Evolutionary conservation across 2,329 filamentous ascomycete genomes (phyloP).

Genomic region (Aspergillus amoenus): DNA sequence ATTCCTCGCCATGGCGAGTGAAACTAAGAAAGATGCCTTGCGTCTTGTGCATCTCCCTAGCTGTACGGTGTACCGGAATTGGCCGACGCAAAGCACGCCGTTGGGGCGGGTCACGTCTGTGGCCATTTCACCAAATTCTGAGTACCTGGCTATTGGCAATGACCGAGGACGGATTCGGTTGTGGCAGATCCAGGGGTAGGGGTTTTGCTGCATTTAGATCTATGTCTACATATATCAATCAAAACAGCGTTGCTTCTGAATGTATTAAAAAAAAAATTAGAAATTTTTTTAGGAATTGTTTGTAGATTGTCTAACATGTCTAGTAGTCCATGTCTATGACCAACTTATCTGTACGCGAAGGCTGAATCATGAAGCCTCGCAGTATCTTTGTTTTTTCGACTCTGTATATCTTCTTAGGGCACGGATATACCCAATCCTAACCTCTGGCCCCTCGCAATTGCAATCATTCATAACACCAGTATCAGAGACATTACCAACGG

Average conservation of each 20-base stretch:
- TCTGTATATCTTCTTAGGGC: not conserved
- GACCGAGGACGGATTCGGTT: slow-evolving; percentile 83
- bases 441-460: not conserved
- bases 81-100: slow-evolving; percentile 89
- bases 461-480: not conserved
- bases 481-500: not conserved
- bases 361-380: not conserved
- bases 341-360: not conserved
- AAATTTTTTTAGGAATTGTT: not conserved
- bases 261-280: not conserved
- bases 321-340: slow-evolving; percentile 1
- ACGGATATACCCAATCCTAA: not conserved
- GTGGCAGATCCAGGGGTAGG: slow-evolving; percentile 79
- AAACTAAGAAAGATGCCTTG: slow-evolving; percentile 84
- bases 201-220: not conserved
- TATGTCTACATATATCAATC: not conserved
- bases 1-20: slow-evolving; percentile 79
- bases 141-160: slow-evolving; percentile 80
- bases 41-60: slow-evolving; percentile 79
- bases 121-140: slow-evolving; percentile 64
- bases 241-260: not conserved
- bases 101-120: slow-evolving; percentile 78
- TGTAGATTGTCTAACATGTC: not conserved
- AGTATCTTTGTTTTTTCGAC: not conserved
- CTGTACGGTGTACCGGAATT: slow-evolving; percentile 94